Percentiles rank a stretch among this genome's conserved stretches.
Evolutionary conservation across 805 yeast species (phyloP).

Genomic region (Pichia manshurica): DNA sequence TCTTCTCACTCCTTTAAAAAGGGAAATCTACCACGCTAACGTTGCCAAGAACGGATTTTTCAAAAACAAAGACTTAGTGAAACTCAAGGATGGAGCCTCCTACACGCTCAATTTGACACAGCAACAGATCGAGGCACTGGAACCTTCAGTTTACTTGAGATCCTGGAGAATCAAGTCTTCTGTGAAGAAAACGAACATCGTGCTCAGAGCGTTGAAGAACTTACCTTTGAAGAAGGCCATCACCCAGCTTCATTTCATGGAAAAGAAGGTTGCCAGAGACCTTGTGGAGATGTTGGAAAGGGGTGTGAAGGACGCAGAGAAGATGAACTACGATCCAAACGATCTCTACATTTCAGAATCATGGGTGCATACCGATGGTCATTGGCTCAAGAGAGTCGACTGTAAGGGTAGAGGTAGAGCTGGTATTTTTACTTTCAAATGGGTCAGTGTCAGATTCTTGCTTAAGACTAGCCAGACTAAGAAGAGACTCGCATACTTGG

Average conservation of each 20-base stretch:
- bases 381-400: slow-evolving; percentile 64
- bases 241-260: slow-evolving; percentile 85
- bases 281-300: slow-evolving; percentile 67
- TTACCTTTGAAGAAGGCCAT: slow-evolving; percentile 72
- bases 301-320: slow-evolving; percentile 65
- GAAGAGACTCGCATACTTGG: slow-evolving; percentile 26
- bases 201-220: slow-evolving; percentile 69
- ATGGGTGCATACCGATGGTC: slow-evolving; percentile 91
- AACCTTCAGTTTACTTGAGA: slow-evolving; percentile 79
- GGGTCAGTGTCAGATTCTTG: slow-evolving; percentile 74
- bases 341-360: slow-evolving; percentile 68
- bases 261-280: slow-evolving; percentile 73
- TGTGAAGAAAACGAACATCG: slow-evolving; percentile 78
- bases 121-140: slow-evolving; percentile 70
- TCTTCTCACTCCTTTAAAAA: slow-evolving; percentile 65
- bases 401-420: slow-evolving; percentile 86
- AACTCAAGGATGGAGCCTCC: slow-evolving; percentile 36
- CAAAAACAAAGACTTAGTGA: slow-evolving; percentile 53
- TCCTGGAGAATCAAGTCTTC: slow-evolving; percentile 83
- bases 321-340: slow-evolving; percentile 52
- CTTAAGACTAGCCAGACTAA: slow-evolving; percentile 56
- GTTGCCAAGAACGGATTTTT: slow-evolving; percentile 62
- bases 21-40: slow-evolving; percentile 53
- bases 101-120: slow-evolving; percentile 48
- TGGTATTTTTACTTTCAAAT: slow-evolving; percentile 72